Evolutionary conservation across 2,329 filamentous ascomycete genomes (phyloP).

Genomic region (Lecanicillium sp.): DNA sequence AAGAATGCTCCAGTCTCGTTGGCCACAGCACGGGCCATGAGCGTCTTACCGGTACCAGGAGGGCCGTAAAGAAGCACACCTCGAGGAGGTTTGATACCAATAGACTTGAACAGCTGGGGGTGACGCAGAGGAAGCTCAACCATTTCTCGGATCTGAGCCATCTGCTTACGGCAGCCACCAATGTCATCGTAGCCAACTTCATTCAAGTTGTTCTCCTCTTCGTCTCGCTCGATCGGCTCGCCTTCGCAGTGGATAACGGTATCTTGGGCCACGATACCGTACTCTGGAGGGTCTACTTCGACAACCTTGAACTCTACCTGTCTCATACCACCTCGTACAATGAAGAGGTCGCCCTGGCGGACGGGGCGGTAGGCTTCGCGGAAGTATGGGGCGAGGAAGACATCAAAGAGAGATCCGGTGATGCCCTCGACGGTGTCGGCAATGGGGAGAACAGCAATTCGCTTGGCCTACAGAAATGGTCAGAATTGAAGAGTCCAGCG

Average conservation of each 20-base stretch:
- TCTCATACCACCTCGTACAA: slow-evolving; percentile 94
- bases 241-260: slow-evolving; percentile 99
- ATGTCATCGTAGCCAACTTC: slow-evolving; percentile 99
- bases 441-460: slow-evolving; percentile 95
- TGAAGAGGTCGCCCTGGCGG: slow-evolving; percentile 95
- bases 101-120: slow-evolving; percentile 98
- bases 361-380: slow-evolving; percentile 97
- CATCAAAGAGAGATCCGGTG: slow-evolving; percentile 95
- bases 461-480: slow-evolving; percentile 67
- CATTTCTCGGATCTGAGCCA: slow-evolving; percentile 98
- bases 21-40: slow-evolving; percentile 97
- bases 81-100: slow-evolving; percentile 98
- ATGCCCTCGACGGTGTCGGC: slow-evolving; percentile 97
- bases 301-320: slow-evolving; percentile 99
- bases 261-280: slow-evolving; percentile 96
- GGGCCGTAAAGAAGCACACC: slow-evolving; percentile 96
- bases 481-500: slow-evolving; percentile 18
- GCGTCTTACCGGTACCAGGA: slow-evolving; percentile 97
- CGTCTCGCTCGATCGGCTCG: slow-evolving; percentile 88
- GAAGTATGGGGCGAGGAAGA: slow-evolving; percentile 99
- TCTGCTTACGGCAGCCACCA: slow-evolving; percentile 98
- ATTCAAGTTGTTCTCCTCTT: slow-evolving; percentile 98
- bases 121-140: slow-evolving; percentile 95
- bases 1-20: slow-evolving; percentile 99
- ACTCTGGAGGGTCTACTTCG: slow-evolving; percentile 96